phyloP scores from a whole-genome alignment of 2,329 filamentous ascomycete species.

The Torrubiella hemipterigena region DNA sequence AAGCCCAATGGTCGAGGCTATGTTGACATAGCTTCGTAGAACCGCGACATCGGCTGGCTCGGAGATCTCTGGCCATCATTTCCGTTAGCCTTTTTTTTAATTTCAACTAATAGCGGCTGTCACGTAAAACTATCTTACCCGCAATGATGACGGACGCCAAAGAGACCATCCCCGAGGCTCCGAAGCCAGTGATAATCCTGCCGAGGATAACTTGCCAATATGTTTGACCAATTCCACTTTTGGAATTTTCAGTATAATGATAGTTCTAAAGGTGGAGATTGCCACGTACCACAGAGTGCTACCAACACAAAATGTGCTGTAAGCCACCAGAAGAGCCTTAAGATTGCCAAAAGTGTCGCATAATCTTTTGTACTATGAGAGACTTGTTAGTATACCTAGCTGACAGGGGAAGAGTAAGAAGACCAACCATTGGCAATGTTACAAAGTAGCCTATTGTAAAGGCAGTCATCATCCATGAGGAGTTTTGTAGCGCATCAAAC shows the following conservation, averaged over 20 bases:
- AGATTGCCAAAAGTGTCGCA: background rate
- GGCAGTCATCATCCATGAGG: background rate
- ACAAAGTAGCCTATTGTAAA: conserved; percentile 1
- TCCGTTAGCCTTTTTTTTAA: background rate
- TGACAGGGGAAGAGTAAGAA: background rate
- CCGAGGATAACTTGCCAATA: conserved; percentile 1
- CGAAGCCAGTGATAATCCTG: background rate
- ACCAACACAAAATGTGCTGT: conserved; percentile 1
- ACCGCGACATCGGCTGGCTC: background rate
- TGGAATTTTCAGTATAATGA: background rate
- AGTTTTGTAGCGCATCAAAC: background rate
- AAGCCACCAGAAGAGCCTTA: background rate
- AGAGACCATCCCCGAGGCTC: conserved; percentile 1
- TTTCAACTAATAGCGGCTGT: background rate
- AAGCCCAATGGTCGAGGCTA: conserved; percentile 1
- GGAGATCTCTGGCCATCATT: background rate
- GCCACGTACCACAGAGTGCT: background rate
- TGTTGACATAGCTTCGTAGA: conserved; percentile 1
- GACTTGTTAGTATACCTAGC: background rate
- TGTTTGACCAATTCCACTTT: background rate
- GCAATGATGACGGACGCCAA: conserved; percentile 1
- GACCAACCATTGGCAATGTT: background rate
- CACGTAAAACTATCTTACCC: background rate
- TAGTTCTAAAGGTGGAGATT: background rate
- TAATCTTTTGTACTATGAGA: conserved; percentile 1